A percentile compares a stretch with the other conserved stretches of the same genome.
phyloP scores from a whole-genome alignment of 257 asterid genomes.

The Nicotiana tabacum region DNA sequence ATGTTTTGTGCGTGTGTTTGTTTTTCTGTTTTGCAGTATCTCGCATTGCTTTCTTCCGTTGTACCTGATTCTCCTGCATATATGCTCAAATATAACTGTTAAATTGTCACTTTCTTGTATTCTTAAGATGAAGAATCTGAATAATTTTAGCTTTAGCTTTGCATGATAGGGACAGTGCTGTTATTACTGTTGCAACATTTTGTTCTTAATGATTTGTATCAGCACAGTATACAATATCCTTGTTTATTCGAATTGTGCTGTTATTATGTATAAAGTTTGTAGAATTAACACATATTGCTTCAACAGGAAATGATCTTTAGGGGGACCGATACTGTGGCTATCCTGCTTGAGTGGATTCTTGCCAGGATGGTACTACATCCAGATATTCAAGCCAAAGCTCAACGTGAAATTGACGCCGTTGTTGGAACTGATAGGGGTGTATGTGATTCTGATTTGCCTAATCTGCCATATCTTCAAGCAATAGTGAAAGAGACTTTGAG shows the following conservation, averaged over 20 bases:
- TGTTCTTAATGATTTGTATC: too few relatives aligned
- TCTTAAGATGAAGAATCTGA: slow-evolving; percentile 47
- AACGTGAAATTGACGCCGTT: slow-evolving; percentile 41
- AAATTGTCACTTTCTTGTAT: slow-evolving; percentile 18
- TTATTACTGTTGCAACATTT: background rate
- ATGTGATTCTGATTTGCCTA: slow-evolving; percentile 47
- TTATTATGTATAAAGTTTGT: background rate
- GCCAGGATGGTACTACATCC: slow-evolving; percentile 89
- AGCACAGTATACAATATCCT: background rate
- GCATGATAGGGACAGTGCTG: slow-evolving; percentile 23
- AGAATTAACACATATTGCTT: background rate
- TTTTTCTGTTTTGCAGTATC: background rate
- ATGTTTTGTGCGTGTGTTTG: background rate
- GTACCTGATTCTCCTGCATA: background rate
- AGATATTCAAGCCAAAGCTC: slow-evolving; percentile 59
- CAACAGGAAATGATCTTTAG: slow-evolving; percentile 79
- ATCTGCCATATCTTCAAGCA: slow-evolving; percentile 55
- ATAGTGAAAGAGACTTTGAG: slow-evolving; percentile 72
- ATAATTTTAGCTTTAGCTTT: slow-evolving; percentile 22
- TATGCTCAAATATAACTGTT: background rate
- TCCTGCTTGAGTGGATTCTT: slow-evolving; percentile 78
- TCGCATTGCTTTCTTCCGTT: background rate
- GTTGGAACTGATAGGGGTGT: slow-evolving; percentile 28
- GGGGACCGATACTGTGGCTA: slow-evolving; percentile 79
- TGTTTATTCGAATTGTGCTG: background rate